Evolutionary conservation across 129 eudicot species (phyloP).

Genomic region (Lactuca saligna): DNA sequence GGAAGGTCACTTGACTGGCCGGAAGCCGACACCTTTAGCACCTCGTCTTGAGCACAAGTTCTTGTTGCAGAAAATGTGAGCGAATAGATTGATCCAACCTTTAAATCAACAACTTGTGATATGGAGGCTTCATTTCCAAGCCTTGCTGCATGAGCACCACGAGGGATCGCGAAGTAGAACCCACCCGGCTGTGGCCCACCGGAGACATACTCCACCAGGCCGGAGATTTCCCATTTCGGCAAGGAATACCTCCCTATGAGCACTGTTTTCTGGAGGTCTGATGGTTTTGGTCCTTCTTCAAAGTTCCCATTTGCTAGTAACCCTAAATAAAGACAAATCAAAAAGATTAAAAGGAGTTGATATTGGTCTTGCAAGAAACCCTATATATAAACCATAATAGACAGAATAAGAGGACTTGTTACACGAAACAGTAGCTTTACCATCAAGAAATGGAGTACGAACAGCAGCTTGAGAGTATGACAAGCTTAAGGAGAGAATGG

Average conservation of each 20-base stretch:
- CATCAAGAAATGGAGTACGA: constrained; percentile 45
- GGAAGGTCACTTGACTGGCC: constrained; percentile 53
- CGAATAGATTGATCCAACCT: constrained; percentile 40
- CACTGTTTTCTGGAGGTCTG: constrained; percentile 54
- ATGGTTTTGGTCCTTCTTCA: constrained; percentile 55
- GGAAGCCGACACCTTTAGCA: constrained; percentile 44
- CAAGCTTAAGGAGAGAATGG: constrained; percentile 30
- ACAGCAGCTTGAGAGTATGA: constrained; percentile 27
- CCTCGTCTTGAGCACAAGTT: constrained; percentile 82
- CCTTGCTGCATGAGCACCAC: constrained; percentile 63
- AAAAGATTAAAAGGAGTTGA: background rate
- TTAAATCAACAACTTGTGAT: constrained; percentile 43
- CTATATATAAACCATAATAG: background rate
- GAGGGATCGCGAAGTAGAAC: constrained; percentile 56
- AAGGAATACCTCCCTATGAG: constrained; percentile 55
- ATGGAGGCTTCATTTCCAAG: constrained; percentile 75
- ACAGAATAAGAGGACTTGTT: background rate
- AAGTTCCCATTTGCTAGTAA: constrained; percentile 60
- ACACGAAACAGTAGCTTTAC: constrained; percentile 29
- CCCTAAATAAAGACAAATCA: constrained; percentile 24
- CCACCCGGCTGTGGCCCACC: constrained; percentile 73
- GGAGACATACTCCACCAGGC: constrained; percentile 56
- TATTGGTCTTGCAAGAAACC: background rate
- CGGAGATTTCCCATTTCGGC: constrained; percentile 59
- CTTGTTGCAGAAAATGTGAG: constrained; percentile 70